Conservation (phyloP, 1,284 basidiomycete species). For the Testicularia cyperi region DNA sequence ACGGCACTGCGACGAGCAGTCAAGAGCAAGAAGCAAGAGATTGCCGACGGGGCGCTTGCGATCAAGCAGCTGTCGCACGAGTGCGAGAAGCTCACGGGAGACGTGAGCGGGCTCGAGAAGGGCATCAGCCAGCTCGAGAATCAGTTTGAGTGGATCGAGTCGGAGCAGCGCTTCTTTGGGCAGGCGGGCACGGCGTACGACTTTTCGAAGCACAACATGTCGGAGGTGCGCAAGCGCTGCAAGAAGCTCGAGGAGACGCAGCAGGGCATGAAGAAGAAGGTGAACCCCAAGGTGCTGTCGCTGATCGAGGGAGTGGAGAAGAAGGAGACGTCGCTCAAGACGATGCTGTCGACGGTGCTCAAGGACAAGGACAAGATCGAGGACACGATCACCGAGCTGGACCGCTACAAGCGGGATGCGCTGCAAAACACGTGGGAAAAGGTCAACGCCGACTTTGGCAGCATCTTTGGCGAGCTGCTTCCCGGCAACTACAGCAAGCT, state of each 20-base stretch:
- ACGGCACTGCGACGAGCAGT: conserved; percentile 77
- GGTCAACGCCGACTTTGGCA: conserved; percentile 88
- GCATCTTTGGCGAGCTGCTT: conserved; percentile 90
- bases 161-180: conserved; percentile 80
- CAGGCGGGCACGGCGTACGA: conserved; percentile 80
- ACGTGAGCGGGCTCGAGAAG: conserved; percentile 59
- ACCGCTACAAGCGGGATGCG: conserved; percentile 90
- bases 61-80: conserved; percentile 68
- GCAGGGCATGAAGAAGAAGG: conserved; percentile 86
- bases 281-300: conserved; percentile 91
- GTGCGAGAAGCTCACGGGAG: conserved; percentile 63
- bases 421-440: conserved; percentile 93
- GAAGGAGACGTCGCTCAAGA: conserved; percentile 80
- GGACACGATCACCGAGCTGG: conserved; percentile 87
- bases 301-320: conserved; percentile 99
- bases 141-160: conserved; percentile 81
- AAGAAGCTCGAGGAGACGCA: conserved; percentile 77
- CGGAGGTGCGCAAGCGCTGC: conserved; percentile 69
- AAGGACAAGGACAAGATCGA: conserved; percentile 97
- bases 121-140: conserved; percentile 69
- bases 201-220: conserved; percentile 74
- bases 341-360: conserved; percentile 84
- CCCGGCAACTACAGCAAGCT: conserved; percentile 96
- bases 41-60: conserved; percentile 72
- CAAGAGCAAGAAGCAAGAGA: conserved; percentile 76